Base-by-base conservation (phyloP, 2,329 filamentous ascomycete species). In the Eutypella sp. region DNA sequence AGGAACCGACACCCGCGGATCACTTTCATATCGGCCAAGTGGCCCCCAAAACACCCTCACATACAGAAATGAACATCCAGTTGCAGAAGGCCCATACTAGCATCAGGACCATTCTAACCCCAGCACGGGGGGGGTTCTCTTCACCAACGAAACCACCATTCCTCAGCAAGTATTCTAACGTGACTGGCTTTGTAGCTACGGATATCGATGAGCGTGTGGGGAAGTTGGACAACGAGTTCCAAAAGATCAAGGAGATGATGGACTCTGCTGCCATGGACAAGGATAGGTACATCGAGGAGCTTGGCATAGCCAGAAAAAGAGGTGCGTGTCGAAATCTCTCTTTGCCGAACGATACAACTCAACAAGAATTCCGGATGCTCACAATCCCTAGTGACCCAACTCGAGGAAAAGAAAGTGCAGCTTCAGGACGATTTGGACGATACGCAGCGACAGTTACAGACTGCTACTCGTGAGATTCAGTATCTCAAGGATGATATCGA, bases 161-260 rank as follows among this genome's bases (percentile, higher is more conserved):
- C 72, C 73, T 92, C 59, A 84, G 78, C 54, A 86, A 83, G 71
- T 71, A 84, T 74, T 89, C 90, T 82, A 85, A 88, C 76, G 69
- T 78, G 54, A 75, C 71, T 57, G 67, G 63, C 27, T 79, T 73
- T 67, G 52, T 78, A 88, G 86, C 79, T 59, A 92, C 85, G 78
- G 89, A 96, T 63, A 82, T 90, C 54, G 84, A 90, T 57, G 80
- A 80, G 50, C 82, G 85, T 53, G 78, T 96, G 55, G 82, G 84
- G 51, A 78, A 82, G 48, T 84, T 96, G 68, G 88, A 95, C 57
- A 73, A 75, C 16, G 76, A 92, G 58, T 89, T 89, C 61, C 76
- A 78, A 40, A 73, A 78, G 48, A 74, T 97, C 50, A 85, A 85
- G 59, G 76, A 84, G 47, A 84, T 86, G 52, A 81, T 96, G 61